These are phyloP conservation scores for Viridothelium virens DNA, from an alignment of 495 filamentous ascomycete genomes.

Conservation along the genomic window DNA sequence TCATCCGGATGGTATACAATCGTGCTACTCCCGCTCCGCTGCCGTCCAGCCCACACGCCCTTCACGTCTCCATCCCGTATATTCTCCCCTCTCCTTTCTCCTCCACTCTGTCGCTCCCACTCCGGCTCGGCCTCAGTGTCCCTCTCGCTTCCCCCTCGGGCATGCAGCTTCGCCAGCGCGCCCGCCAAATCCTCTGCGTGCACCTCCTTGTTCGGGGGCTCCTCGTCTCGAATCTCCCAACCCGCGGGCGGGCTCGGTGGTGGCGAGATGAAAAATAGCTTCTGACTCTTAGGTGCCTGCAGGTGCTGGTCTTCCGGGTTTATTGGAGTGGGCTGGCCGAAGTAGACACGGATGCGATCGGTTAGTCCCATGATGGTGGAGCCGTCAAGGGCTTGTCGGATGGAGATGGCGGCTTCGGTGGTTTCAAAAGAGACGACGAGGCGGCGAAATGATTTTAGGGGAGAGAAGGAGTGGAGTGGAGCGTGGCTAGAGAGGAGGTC, in stretches of 20 bases:
- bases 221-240: conserved; percentile 85
- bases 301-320: conserved; percentile 59
- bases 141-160: conserved; percentile 30
- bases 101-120: too few relatives aligned
- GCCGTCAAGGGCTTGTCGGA: conserved; percentile 65
- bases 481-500: conserved; percentile 59
- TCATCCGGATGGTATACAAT: conserved; percentile 69
- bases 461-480: conserved; percentile 78
- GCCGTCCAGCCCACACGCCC: conserved; percentile 38
- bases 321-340: conserved; percentile 68
- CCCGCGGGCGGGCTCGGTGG: conserved; percentile 86
- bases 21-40: conserved; percentile 54
- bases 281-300: conserved; percentile 72
- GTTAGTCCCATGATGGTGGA: conserved; percentile 52
- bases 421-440: conserved; percentile 83
- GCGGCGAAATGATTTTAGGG: conserved; percentile 83
- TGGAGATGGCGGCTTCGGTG: conserved; percentile 60
- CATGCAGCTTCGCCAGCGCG: conserved; percentile 63
- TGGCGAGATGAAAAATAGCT: conserved; percentile 95
- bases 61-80: conserved; percentile 18
- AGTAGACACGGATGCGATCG: conserved; percentile 72
- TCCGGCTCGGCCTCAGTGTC: too few relatives aligned
- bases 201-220: conserved; percentile 86
- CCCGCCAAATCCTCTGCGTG: conserved; percentile 81
- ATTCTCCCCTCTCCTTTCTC: background rate